Evolutionary conservation across 768 basidiomycete species (phyloP).

Genomic region (Steccherinum ochraceum): DNA sequence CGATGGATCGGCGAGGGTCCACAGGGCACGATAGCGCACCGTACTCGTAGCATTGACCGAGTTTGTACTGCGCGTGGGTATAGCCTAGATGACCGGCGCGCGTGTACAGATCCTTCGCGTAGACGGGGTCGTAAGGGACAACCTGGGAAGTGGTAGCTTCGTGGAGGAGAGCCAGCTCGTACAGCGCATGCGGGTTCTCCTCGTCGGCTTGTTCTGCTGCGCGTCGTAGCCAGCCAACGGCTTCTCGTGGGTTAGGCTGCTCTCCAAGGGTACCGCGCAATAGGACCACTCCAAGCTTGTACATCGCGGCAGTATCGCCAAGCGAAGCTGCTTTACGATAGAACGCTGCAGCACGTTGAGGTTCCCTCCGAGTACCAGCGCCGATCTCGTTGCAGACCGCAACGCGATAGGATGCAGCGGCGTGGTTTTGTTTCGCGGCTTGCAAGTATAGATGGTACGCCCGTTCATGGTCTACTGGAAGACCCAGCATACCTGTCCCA

Average conservation of each 20-base stretch:
- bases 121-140: slow-evolving; percentile 73
- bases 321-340: slow-evolving; percentile 95
- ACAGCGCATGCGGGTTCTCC: slow-evolving; percentile 95
- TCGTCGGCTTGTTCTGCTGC: slow-evolving; percentile 97
- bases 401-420: slow-evolving; percentile 91
- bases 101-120: slow-evolving; percentile 81
- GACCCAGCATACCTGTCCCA: slow-evolving; percentile 91
- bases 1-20: slow-evolving; percentile 90
- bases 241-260: slow-evolving; percentile 82
- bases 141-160: slow-evolving; percentile 62
- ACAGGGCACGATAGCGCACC: slow-evolving; percentile 84
- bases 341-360: slow-evolving; percentile 84
- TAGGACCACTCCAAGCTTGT: slow-evolving; percentile 98
- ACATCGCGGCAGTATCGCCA: slow-evolving; percentile 98
- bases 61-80: slow-evolving; percentile 89
- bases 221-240: slow-evolving; percentile 88
- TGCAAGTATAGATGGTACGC: slow-evolving; percentile 97
- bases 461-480: slow-evolving; percentile 95
- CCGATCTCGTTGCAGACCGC: slow-evolving; percentile 99
- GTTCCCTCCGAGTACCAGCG: slow-evolving; percentile 88
- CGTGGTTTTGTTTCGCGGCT: slow-evolving; percentile 95
- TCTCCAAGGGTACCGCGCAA: slow-evolving; percentile 81
- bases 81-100: slow-evolving; percentile 93
- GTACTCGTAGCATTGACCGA: slow-evolving; percentile 94
- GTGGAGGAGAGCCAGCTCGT: slow-evolving; percentile 87